These are phyloP conservation scores for Moricandia moricandioides DNA, from an alignment of 345 rosid species.

Conservation along the genomic window DNA sequence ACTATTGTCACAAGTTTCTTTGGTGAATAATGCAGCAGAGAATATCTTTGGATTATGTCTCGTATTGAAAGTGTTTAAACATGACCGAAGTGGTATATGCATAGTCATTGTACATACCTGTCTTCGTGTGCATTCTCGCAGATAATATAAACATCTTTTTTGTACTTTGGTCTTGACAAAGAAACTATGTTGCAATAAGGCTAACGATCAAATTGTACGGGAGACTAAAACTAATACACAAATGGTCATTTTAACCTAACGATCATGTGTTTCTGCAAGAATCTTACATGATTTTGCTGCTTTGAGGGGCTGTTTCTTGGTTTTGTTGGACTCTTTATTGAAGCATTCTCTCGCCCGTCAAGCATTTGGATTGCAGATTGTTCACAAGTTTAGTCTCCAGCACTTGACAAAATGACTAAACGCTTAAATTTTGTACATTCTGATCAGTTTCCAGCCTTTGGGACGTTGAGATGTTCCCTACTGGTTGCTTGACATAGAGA, in stretches of 20 bases:
- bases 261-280: not conserved
- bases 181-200: not conserved
- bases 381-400: no score
- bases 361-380: not conserved
- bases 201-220: not conserved
- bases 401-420: no score
- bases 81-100: no score
- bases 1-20: no score
- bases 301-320: not conserved
- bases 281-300: not conserved
- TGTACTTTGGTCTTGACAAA: not conserved
- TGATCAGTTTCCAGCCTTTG: no score
- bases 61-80: no score
- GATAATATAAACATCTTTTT: not conserved
- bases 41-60: no score
- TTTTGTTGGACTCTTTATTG: not conserved
- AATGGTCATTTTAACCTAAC: not conserved
- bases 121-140: not conserved
- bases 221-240: not conserved
- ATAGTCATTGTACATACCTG: constrained; percentile 3
- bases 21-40: no score
- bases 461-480: no score
- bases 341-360: no score
- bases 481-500: no score
- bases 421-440: no score